Conservation (phyloP, 768 basidiomycete species). For the Phylloporus sp. region DNA sequence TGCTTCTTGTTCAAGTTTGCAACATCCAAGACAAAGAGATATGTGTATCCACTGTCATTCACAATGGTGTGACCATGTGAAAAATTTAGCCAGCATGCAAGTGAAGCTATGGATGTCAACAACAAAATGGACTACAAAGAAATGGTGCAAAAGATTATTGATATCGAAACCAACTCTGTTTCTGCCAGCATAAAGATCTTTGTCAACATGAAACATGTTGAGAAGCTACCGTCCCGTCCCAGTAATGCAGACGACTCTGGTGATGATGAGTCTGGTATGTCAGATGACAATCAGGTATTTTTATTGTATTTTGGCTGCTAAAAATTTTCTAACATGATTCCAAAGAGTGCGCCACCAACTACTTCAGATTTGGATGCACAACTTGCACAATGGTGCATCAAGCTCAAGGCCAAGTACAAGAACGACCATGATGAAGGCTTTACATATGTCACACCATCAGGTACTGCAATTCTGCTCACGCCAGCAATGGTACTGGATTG, state of each 20-base stretch:
- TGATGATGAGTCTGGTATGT: not conserved
- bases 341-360: not conserved
- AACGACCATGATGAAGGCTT: not conserved
- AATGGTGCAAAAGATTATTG: constrained; percentile 9
- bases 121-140: constrained; percentile 7
- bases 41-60: not conserved
- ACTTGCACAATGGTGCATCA: not conserved
- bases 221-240: not conserved
- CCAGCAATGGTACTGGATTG: not conserved
- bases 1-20: not conserved
- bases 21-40: not conserved
- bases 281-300: not conserved
- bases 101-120: constrained; percentile 6
- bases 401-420: not conserved
- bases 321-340: not conserved
- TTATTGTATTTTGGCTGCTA: not conserved
- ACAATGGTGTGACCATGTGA: not conserved
- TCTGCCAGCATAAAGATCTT: constrained; percentile 1
- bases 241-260: not conserved
- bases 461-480: not conserved
- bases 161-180: not conserved
- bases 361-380: not conserved
- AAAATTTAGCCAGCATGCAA: not conserved
- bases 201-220: constrained; percentile 2
- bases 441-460: not conserved